phyloP scores from a whole-genome alignment of 2,329 filamentous ascomycete species.

The Trichoderma sp. region DNA sequence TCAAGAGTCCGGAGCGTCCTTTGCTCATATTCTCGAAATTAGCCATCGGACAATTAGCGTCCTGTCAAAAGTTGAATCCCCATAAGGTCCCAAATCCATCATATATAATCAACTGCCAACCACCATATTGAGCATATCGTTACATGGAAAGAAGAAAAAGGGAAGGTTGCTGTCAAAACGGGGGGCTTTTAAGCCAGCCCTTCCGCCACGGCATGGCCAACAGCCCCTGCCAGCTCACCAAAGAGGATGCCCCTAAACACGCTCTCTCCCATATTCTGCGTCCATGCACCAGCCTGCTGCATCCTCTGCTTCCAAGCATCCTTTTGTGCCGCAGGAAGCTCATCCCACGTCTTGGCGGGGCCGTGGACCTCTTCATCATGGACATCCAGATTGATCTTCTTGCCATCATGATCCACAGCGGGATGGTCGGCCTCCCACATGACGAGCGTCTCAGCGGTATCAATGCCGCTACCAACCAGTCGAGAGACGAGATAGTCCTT shows the following conservation, averaged over 20 bases:
- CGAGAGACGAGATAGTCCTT: conserved; percentile 38
- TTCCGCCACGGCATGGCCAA: conserved; percentile 52
- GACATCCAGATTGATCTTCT: conserved; percentile 41
- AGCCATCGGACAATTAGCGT: background rate
- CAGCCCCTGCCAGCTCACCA: conserved; percentile 64
- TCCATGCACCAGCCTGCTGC: conserved; percentile 71
- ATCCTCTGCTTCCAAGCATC: conserved; percentile 68
- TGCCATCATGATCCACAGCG: conserved; percentile 24
- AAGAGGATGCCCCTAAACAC: conserved; percentile 78
- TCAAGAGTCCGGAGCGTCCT: background rate
- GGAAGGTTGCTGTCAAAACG: background rate
- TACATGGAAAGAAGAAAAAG: background rate
- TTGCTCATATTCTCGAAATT: background rate
- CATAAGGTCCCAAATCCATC: background rate
- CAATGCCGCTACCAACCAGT: conserved; percentile 36
- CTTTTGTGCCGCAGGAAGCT: conserved; percentile 62
- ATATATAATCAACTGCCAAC: background rate
- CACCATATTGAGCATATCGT: background rate
- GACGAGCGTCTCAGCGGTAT: conserved; percentile 41
- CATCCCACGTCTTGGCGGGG: conserved; percentile 66
- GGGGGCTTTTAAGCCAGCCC: conserved; percentile 8
- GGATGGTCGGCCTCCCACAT: conserved; percentile 31
- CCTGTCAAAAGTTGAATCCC: background rate
- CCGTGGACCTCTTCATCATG: conserved; percentile 50
- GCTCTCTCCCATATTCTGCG: conserved; percentile 72